Conservation (phyloP, 495 filamentous ascomycete genomes). For the Achaetomiella virescens region DNA sequence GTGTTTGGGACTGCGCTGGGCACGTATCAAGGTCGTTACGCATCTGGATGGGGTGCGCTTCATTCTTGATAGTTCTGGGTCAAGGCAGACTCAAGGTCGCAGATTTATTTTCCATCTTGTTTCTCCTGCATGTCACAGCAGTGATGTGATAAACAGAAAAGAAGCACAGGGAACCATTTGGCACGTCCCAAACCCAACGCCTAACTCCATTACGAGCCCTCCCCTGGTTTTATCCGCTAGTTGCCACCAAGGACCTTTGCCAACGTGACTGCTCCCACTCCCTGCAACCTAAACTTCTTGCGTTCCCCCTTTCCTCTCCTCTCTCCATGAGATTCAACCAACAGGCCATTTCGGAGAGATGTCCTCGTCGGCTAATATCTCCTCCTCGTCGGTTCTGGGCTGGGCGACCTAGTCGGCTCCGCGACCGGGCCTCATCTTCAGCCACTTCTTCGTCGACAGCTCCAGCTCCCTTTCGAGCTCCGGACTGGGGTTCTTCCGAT, state of each 20-base stretch:
- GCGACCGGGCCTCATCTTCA: constrained; percentile 76
- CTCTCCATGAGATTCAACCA: no score
- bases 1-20: no score
- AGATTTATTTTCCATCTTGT: no score
- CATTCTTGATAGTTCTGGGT: not conserved
- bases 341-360: no score
- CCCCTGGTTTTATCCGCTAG: not conserved
- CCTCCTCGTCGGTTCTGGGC: constrained; percentile 67
- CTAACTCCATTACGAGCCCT: not conserved
- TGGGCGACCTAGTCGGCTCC: constrained; percentile 71
- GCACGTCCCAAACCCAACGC: no score
- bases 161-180: no score
- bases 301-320: no score
- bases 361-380: constrained; percentile 50
- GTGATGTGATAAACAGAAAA: not conserved
- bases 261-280: no score
- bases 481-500: constrained; percentile 83
- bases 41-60: no score
- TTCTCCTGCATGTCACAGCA: not conserved
- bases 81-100: not conserved
- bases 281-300: no score
- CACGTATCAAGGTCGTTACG: no score
- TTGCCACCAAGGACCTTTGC: no score
- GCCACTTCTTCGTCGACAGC: constrained; percentile 90
- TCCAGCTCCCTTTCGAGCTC: constrained; percentile 87